phyloP scores from a whole-genome alignment of 805 yeast genomes.

The Lachancea mirantina region DNA sequence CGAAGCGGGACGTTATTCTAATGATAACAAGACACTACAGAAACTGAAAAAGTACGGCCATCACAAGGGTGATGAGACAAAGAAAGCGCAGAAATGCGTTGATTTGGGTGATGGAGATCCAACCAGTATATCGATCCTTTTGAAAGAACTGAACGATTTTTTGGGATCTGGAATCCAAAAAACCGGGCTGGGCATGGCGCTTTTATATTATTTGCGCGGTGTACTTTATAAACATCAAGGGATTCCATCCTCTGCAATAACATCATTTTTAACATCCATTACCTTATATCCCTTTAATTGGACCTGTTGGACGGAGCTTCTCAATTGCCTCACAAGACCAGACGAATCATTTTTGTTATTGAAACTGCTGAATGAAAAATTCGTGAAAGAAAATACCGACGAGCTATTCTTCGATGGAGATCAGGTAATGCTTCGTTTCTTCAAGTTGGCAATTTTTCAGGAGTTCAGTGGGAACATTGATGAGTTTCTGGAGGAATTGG shows the following conservation, averaged over 20 bases:
- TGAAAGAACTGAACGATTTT: slow-evolving; percentile 36
- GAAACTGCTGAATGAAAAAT: slow-evolving; percentile 32
- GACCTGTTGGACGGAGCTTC: slow-evolving; percentile 86
- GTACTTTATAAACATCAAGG: slow-evolving; percentile 52
- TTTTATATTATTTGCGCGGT: slow-evolving; percentile 68
- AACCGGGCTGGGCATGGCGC: slow-evolving; percentile 37
- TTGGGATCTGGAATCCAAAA: slow-evolving; percentile 12
- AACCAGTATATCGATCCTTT: slow-evolving; percentile 28
- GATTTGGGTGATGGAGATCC: slow-evolving; percentile 20
- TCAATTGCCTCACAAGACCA: slow-evolving; percentile 50
- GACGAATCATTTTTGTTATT: slow-evolving; percentile 48
- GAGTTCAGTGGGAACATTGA: slow-evolving; percentile 69
- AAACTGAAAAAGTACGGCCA: slow-evolving; percentile 3
- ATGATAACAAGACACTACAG: slow-evolving; percentile 7
- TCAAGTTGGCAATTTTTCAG: slow-evolving; percentile 61
- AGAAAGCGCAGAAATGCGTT: slow-evolving; percentile 4
- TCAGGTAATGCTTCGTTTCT: slow-evolving; percentile 44
- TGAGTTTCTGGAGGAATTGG: slow-evolving; percentile 45
- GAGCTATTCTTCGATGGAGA: slow-evolving; percentile 1
- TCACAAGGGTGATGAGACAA: not conserved
- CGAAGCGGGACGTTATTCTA: slow-evolving; percentile 20
- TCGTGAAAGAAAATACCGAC: slow-evolving; percentile 10
- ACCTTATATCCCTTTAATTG: slow-evolving; percentile 76
- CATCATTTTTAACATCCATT: slow-evolving; percentile 53
- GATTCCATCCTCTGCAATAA: slow-evolving; percentile 53